Conservation (phyloP, 352 stramenopile species). For the Plasmopara muralis region DNA sequence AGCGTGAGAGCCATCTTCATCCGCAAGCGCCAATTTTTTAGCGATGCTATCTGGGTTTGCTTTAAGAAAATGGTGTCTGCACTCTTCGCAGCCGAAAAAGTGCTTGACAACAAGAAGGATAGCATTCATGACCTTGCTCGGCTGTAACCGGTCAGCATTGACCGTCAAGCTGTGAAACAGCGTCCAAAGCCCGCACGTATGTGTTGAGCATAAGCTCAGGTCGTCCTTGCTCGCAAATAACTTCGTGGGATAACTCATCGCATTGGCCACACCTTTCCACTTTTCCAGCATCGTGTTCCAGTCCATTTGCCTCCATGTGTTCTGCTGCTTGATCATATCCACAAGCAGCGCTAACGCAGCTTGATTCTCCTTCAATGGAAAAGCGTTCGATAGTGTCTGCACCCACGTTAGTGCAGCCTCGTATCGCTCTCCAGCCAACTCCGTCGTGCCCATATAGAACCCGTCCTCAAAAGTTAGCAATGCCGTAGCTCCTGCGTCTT, state of each 20-base stretch:
- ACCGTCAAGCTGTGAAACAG: slow-evolving; percentile 70
- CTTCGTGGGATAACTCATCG: slow-evolving; percentile 48
- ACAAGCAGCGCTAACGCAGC: slow-evolving; percentile 38
- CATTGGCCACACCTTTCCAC: slow-evolving; percentile 42
- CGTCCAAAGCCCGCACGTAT: slow-evolving; percentile 73
- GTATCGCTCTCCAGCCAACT: slow-evolving; percentile 50
- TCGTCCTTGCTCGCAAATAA: slow-evolving; percentile 45
- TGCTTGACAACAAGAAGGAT: slow-evolving; percentile 65
- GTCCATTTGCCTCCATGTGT: slow-evolving; percentile 35
- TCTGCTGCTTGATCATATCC: slow-evolving; percentile 25
- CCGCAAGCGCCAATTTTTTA: slow-evolving; percentile 27
- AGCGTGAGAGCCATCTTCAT: slow-evolving; percentile 31
- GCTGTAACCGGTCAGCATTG: slow-evolving; percentile 23
- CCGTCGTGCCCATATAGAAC: slow-evolving; percentile 53
- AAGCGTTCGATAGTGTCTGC: slow-evolving; percentile 35
- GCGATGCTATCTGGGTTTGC: slow-evolving; percentile 53
- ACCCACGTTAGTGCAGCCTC: slow-evolving; percentile 57
- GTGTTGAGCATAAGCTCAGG: slow-evolving; percentile 50
- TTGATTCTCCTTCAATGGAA: slow-evolving; percentile 59
- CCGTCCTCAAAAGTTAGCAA: slow-evolving; percentile 60
- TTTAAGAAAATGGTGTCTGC: slow-evolving; percentile 54
- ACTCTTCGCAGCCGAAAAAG: slow-evolving; percentile 77
- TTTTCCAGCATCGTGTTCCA: slow-evolving; percentile 45
- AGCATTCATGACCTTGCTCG: slow-evolving; percentile 41
- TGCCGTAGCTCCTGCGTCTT: slow-evolving; percentile 49